Conservation (phyloP, 805 yeast species). For the Vanderwaltozyma verrucispora region DNA sequence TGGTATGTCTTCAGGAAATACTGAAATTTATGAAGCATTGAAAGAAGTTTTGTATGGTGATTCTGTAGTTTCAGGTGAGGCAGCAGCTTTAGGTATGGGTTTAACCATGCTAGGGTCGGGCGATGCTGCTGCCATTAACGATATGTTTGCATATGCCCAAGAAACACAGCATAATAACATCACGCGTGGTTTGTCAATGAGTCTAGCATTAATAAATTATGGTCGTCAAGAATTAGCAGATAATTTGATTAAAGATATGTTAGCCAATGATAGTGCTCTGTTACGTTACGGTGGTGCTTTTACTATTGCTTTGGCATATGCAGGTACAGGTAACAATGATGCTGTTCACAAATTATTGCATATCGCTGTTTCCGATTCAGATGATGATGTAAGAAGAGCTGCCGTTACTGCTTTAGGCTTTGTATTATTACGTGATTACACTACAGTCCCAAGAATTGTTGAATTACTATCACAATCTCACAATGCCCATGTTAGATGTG, state of each 20-base stretch:
- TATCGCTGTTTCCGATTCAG: conserved; percentile 91
- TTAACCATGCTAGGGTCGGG: conserved; percentile 91
- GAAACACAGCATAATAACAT: conserved; percentile 96
- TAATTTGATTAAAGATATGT: conserved; percentile 48
- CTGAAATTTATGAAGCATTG: conserved; percentile 66
- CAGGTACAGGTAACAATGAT: conserved; percentile 85
- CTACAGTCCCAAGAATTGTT: conserved; percentile 91
- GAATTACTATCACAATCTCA: conserved; percentile 88
- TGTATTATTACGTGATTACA: conserved; percentile 78
- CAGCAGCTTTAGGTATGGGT: conserved; percentile 95
- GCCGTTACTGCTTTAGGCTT: conserved; percentile 90
- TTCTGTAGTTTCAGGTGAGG: conserved; percentile 90
- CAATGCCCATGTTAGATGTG: conserved; percentile 96
- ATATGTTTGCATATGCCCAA: conserved; percentile 83
- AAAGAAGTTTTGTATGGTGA: conserved; percentile 79
- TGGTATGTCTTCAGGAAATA: conserved; percentile 83
- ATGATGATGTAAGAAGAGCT: conserved; percentile 94
- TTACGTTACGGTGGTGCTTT: conserved; percentile 94
- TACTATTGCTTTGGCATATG: conserved; percentile 90
- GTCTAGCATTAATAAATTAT: conserved; percentile 76
- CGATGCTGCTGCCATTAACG: conserved; percentile 51
- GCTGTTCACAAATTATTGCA: conserved; percentile 84
- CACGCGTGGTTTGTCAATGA: conserved; percentile 84
- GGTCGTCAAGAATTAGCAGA: conserved; percentile 82
- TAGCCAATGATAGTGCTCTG: conserved; percentile 67